Evolutionary conservation across 2,329 filamentous ascomycete species (phyloP), one percentile per base, ranked within the genome.

Genomic region (Penicillium palitans): DNA sequence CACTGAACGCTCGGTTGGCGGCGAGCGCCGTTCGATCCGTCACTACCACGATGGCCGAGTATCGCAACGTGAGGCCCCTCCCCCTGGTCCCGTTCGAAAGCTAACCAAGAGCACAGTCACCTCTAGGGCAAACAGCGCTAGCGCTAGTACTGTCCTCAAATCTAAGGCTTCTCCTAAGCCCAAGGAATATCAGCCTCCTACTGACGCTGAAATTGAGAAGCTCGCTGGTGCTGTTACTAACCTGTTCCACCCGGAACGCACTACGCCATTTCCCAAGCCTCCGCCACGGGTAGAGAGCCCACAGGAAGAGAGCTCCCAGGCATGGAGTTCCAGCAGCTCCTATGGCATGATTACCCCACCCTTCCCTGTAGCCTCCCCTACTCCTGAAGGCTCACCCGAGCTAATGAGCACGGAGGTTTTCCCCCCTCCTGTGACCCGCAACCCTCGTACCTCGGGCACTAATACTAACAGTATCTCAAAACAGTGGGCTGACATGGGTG

Each of bases 11-110:
- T 21, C 27, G 1, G 39, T 52, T 21, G 39, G 17, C 5, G 50
- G 50, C 15, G 50, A 52, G 27, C 50, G 50, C 13, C 39, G 50
- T 44, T 52, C 50, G 15, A 52, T 52, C 9, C 50, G 50, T 21
- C 29, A 35, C 19, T 52, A 45, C 6, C 29, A 52, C 19, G 39
- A 45, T 35, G 50, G 50, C 10, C 50, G 50, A 33, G 17, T 52
- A 52, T 52, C 50, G 6, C 25, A 44, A 21, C 50, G 50, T 24
- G 50, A 44, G 15, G 15, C 2, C 9, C 19, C 29, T 21, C n/a
- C 10, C 10, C 33, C 21, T 27, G 47, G 15, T 2, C 33, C 47
- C n/a, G 7, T 37, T 27, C 27, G 7, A 47, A 7, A n/a, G 6
- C 27, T 29, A 15, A 47, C n/a, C 6, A 15, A 19, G 12, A n/a